These are phyloP conservation scores for Fermentozyma sake DNA, from an alignment of 1,139 yeast genomes.

Conservation along the genomic window DNA sequence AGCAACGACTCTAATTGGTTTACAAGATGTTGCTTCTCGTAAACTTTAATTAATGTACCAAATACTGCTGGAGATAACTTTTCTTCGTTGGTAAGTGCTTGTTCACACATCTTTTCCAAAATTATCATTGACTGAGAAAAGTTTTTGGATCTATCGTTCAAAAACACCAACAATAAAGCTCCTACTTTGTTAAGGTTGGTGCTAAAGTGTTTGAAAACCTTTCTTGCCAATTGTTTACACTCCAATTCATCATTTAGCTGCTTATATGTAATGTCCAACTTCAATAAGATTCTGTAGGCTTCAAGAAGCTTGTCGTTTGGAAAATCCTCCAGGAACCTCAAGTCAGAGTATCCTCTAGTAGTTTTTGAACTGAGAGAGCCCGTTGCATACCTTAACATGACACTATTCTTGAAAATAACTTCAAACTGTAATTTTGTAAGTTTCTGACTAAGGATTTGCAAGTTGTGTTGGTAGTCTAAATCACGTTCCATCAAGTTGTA, in stretches of 20 bases:
- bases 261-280: slow-evolving; percentile 23
- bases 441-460: slow-evolving; percentile 33
- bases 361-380: slow-evolving; percentile 29
- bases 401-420: slow-evolving; percentile 39
- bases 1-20: not conserved
- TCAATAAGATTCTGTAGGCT: slow-evolving; percentile 26
- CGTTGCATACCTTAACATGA: slow-evolving; percentile 35
- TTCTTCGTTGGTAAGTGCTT: slow-evolving; percentile 10
- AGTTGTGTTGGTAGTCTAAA: slow-evolving; percentile 35
- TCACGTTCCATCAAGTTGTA: slow-evolving; percentile 40
- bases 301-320: slow-evolving; percentile 32
- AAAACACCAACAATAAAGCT: slow-evolving; percentile 41
- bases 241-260: slow-evolving; percentile 20
- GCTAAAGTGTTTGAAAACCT: slow-evolving; percentile 23
- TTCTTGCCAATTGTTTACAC: slow-evolving; percentile 16
- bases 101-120: slow-evolving; percentile 14
- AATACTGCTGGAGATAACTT: slow-evolving; percentile 38
- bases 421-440: slow-evolving; percentile 43
- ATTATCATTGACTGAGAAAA: slow-evolving; percentile 42
- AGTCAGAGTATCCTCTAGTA: slow-evolving; percentile 16
- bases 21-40: slow-evolving; percentile 25
- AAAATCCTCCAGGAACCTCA: slow-evolving; percentile 19
- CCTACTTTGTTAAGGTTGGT: slow-evolving; percentile 20
- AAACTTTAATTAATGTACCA: slow-evolving; percentile 44
- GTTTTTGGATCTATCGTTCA: slow-evolving; percentile 34